These are phyloP conservation scores for Papiliotrema laurentii DNA, from an alignment of 1,284 basidiomycete species.

Conservation along the genomic window DNA sequence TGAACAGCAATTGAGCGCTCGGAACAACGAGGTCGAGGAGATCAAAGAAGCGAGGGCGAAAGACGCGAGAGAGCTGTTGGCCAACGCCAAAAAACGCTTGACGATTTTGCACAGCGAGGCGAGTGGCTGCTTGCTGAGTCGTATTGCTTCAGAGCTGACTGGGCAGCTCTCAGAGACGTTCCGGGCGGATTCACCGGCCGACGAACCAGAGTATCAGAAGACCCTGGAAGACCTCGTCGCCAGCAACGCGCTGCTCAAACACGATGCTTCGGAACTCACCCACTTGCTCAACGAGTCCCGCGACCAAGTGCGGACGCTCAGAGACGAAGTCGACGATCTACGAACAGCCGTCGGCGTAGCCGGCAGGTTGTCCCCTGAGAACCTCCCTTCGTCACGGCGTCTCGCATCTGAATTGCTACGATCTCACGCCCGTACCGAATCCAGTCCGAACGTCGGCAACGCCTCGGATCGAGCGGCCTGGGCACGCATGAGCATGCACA, in stretches of 20 bases:
- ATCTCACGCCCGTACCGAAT: constrained; percentile 24
- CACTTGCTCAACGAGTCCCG: constrained; percentile 65
- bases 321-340: constrained; percentile 69
- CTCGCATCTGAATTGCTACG: constrained; percentile 32
- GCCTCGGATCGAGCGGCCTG: constrained; percentile 12
- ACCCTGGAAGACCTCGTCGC: constrained; percentile 75
- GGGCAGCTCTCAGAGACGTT: constrained; percentile 38
- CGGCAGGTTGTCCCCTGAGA: constrained; percentile 16
- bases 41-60: constrained; percentile 61
- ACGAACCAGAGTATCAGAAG: constrained; percentile 48
- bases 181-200: constrained; percentile 28
- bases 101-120: constrained; percentile 55
- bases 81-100: constrained; percentile 65
- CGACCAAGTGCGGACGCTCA: constrained; percentile 66
- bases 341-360: constrained; percentile 34
- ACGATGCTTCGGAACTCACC: constrained; percentile 73
- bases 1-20: constrained; percentile 63
- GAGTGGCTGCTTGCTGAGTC: constrained; percentile 2
- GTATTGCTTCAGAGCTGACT: not conserved
- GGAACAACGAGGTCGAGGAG: constrained; percentile 61
- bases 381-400: constrained; percentile 13
- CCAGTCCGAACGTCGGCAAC: constrained; percentile 16
- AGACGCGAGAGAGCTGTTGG: constrained; percentile 65
- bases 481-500: constrained; percentile 19
- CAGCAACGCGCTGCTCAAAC: constrained; percentile 74